phyloP scores from a whole-genome alignment of 148 eudicot species.

The Silene conica region DNA sequence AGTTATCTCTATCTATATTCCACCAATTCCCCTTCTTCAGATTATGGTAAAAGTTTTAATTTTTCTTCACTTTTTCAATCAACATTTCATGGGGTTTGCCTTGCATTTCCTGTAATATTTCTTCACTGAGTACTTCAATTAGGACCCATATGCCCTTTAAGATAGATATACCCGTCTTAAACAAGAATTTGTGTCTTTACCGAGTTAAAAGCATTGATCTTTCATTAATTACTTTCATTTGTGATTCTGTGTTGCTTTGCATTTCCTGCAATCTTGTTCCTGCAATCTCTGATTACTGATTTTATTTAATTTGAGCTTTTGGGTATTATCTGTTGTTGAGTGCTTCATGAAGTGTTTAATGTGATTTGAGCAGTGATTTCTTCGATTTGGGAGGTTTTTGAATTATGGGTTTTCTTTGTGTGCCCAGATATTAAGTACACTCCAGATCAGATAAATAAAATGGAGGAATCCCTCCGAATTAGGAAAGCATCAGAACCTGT shows the following conservation, averaged over 20 bases:
- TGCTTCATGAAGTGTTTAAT: slow-evolving; percentile 8
- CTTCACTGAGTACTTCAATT: background rate
- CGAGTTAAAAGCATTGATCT: no score
- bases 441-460: slow-evolving; percentile 62
- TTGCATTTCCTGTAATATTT: background rate
- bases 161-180: background rate
- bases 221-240: no score
- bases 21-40: slow-evolving; percentile 24
- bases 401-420: slow-evolving; percentile 13
- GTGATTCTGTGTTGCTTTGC: no score
- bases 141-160: background rate
- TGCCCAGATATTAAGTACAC: slow-evolving; percentile 56
- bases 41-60: slow-evolving; percentile 29
- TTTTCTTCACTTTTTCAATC: background rate
- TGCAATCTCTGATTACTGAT: no score
- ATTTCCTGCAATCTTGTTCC: no score
- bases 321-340: background rate
- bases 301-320: no score
- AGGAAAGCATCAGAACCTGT: slow-evolving; percentile 63
- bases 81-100: background rate
- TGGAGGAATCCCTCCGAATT: slow-evolving; percentile 77
- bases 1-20: slow-evolving; percentile 60
- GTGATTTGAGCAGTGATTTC: slow-evolving; percentile 13
- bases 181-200: no score
- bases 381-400: background rate